phyloP scores from a whole-genome alignment of 2,329 filamentous ascomycete species.

The Xylariales sp. region DNA sequence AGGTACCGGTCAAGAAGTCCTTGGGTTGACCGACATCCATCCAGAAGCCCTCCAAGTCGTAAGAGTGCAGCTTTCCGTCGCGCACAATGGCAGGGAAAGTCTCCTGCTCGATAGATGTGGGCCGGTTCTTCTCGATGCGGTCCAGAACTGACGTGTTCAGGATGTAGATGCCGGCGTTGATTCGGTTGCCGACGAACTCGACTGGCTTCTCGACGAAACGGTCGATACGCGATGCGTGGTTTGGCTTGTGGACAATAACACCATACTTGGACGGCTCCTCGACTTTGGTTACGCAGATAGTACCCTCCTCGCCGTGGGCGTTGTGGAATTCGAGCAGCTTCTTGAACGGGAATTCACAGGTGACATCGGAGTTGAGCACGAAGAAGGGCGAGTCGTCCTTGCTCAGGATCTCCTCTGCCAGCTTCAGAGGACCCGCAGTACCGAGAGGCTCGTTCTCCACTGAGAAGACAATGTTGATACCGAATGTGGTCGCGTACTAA shows the following conservation, averaged over 20 bases:
- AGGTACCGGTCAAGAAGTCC: constrained; percentile 94
- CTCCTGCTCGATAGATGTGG: constrained; percentile 97
- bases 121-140: constrained; percentile 84
- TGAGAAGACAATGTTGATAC: constrained; percentile 94
- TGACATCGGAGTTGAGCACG: constrained; percentile 96
- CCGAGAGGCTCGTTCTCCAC: constrained; percentile 94
- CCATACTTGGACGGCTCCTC: constrained; percentile 99
- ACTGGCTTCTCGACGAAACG: constrained; percentile 99
- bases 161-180: constrained; percentile 98
- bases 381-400: constrained; percentile 97
- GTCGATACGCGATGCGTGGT: constrained; percentile 86
- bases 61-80: constrained; percentile 89
- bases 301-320: constrained; percentile 88
- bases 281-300: constrained; percentile 97
- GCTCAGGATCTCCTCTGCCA: constrained; percentile 84
- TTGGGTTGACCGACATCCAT: constrained; percentile 99
- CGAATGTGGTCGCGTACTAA: constrained; percentile 85
- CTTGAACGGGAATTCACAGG: constrained; percentile 95
- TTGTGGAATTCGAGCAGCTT: constrained; percentile 90
- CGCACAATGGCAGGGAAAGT: constrained; percentile 92
- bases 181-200: constrained; percentile 96
- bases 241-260: constrained; percentile 95
- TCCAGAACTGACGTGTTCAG: constrained; percentile 86
- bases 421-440: constrained; percentile 90
- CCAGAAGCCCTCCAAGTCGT: constrained; percentile 97